These are phyloP conservation scores for Coemansia sp. DNA, from an alignment of 192 early-diverging fungal genomes.

Conservation along the genomic window DNA sequence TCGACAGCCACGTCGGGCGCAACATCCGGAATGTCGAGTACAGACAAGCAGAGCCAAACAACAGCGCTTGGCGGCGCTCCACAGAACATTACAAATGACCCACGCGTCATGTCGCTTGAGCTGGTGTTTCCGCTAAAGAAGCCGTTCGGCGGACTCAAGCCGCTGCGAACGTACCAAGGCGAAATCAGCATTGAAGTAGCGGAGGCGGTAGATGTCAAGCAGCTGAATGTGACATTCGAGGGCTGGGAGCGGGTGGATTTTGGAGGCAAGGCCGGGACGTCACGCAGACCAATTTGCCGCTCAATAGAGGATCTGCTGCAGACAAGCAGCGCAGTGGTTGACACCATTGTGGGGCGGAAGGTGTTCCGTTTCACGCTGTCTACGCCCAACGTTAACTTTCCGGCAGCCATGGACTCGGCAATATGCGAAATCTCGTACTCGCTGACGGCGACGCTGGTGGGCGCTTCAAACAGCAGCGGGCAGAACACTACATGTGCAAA, in stretches of 20 bases:
- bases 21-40: not conserved
- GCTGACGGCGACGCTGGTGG: slow-evolving; percentile 31
- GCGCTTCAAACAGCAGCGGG: slow-evolving; percentile 5
- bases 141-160: slow-evolving; percentile 43
- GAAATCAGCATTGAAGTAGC: slow-evolving; percentile 30
- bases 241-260: slow-evolving; percentile 54
- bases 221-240: slow-evolving; percentile 48
- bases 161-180: slow-evolving; percentile 47
- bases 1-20: not conserved
- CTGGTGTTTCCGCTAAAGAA: slow-evolving; percentile 42
- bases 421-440: slow-evolving; percentile 51
- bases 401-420: slow-evolving; percentile 48
- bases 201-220: slow-evolving; percentile 34
- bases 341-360: slow-evolving; percentile 24
- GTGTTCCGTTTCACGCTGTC: slow-evolving; percentile 47
- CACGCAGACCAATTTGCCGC: slow-evolving; percentile 38
- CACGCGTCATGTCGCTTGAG: slow-evolving; percentile 41
- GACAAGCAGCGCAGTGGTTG: slow-evolving; percentile 21
- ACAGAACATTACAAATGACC: slow-evolving; percentile 12
- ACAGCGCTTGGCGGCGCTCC: not conserved
- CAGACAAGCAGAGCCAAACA: not conserved
- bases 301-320: slow-evolving; percentile 37
- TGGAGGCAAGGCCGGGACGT: slow-evolving; percentile 38
- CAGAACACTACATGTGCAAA: slow-evolving; percentile 17
- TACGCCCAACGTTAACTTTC: slow-evolving; percentile 54